A percentile compares a stretch with the other conserved stretches of the same genome.
Conservation (phyloP, 2,329 filamentous ascomycete species). For the Penicillium sp. region DNA sequence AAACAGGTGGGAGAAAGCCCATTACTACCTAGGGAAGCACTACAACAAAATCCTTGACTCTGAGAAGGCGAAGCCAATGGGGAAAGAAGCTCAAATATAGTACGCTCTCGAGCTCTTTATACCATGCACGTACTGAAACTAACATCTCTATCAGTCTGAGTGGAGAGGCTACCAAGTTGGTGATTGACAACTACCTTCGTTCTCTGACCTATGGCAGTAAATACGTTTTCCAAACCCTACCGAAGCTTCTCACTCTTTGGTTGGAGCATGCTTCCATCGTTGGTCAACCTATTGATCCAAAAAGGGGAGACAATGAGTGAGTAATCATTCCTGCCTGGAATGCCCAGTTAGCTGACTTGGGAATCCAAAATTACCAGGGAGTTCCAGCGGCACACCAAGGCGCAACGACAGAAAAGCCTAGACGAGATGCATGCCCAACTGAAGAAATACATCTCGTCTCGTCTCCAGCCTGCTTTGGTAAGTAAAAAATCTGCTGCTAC, state of each 20-base stretch:
- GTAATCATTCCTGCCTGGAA: slow-evolving; percentile 8
- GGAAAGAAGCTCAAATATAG: slow-evolving; percentile 75
- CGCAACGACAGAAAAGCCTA: slow-evolving; percentile 64
- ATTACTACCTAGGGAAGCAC: slow-evolving; percentile 94
- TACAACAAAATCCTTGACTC: slow-evolving; percentile 96
- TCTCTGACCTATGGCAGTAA: slow-evolving; percentile 88
- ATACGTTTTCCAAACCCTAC: slow-evolving; percentile 92
- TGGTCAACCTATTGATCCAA: slow-evolving; percentile 58
- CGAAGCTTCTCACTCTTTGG: slow-evolving; percentile 90
- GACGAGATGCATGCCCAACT: slow-evolving; percentile 71
- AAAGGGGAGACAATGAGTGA: slow-evolving; percentile 49
- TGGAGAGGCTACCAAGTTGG: slow-evolving; percentile 81
- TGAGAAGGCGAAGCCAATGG: slow-evolving; percentile 73
- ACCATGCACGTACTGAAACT: neutral
- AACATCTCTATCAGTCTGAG: slow-evolving; percentile 54
- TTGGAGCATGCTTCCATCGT: slow-evolving; percentile 81
- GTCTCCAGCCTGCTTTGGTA: slow-evolving; percentile 50
- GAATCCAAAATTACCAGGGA: slow-evolving; percentile 28
- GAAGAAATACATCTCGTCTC: slow-evolving; percentile 68
- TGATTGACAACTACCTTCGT: slow-evolving; percentile 90
- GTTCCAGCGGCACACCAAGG: slow-evolving; percentile 49
- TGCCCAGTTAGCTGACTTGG: slow-evolving; percentile 3
- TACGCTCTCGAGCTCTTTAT: slow-evolving; percentile 21
- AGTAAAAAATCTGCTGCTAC: slow-evolving; percentile 5
- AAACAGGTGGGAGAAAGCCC: slow-evolving; percentile 85